Evolutionary conservation across 306 rosid species (phyloP).

Genomic region (Medicago arabica): DNA sequence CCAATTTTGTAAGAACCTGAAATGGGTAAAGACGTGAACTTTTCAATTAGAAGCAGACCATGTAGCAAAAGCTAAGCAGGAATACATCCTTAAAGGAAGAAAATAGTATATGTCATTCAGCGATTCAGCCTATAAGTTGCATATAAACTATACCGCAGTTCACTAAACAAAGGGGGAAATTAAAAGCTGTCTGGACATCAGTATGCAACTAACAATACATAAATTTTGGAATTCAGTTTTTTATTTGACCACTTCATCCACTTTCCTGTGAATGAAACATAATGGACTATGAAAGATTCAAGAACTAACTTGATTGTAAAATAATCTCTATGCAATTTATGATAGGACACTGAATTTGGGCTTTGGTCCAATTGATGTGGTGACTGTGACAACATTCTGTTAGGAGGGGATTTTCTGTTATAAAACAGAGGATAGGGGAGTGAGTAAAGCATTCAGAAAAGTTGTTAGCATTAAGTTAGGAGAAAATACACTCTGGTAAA

Average conservation of each 20-base stretch:
- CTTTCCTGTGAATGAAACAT: conserved; percentile 25
- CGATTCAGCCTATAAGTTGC: conserved; percentile 26
- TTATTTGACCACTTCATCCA: conserved; percentile 33
- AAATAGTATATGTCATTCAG: background rate
- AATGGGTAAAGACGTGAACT: conserved; percentile 46
- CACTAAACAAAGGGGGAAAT: conserved; percentile 14
- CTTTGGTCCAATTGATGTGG: too few relatives aligned
- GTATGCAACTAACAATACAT: conserved; percentile 11
- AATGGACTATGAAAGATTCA: conserved; percentile 17
- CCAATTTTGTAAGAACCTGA: conserved; percentile 74
- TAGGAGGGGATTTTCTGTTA: too few relatives aligned
- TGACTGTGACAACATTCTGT: too few relatives aligned
- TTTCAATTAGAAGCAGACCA: conserved; percentile 25
- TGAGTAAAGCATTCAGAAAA: too few relatives aligned
- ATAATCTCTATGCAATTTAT: conserved; percentile 12
- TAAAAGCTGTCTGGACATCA: conserved; percentile 4
- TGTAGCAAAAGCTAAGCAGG: conserved; percentile 15
- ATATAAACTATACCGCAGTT: conserved; percentile 16
- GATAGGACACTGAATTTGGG: too few relatives aligned
- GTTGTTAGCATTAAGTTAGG: too few relatives aligned
- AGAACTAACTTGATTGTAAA: background rate
- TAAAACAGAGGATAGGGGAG: too few relatives aligned
- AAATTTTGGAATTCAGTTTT: conserved; percentile 23
- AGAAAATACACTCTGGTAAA: too few relatives aligned
- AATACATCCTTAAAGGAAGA: conserved; percentile 30